Evolutionary conservation across 176 grass and related monocot genomes (phyloP).

Genomic region (Hordeum vulgare): DNA sequence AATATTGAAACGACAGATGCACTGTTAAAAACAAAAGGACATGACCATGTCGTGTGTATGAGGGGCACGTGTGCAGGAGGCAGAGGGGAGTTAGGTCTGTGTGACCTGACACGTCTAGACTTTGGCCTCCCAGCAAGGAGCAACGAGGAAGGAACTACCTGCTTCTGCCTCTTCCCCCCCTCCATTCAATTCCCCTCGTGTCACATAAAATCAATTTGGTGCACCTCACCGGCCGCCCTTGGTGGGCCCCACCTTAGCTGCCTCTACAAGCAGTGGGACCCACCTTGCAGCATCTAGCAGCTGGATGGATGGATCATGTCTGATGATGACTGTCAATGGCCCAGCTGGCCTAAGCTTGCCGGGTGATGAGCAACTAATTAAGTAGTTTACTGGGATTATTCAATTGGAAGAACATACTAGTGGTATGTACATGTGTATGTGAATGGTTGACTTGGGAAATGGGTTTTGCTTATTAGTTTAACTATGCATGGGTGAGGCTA

Average conservation of each 20-base stretch:
- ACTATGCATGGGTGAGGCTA: neutral
- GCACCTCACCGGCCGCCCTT: neutral
- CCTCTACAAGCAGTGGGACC: neutral
- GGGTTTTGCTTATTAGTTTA: neutral
- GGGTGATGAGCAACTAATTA: neutral
- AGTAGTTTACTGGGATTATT: neutral
- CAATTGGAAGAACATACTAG: neutral
- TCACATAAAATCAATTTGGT: neutral
- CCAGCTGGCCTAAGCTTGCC: neutral
- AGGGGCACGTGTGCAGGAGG: constrained; percentile 27
- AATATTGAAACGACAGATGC: neutral
- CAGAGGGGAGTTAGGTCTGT: constrained; percentile 60
- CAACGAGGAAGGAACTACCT: constrained; percentile 42
- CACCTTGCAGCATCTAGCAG: neutral
- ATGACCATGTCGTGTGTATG: neutral
- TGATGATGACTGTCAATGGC: neutral
- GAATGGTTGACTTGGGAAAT: constrained; percentile 8
- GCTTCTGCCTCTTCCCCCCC: constrained; percentile 29
- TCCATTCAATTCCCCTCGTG: neutral
- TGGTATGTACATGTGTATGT: neutral
- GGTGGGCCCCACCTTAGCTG: neutral
- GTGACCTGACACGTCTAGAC: constrained; percentile 35
- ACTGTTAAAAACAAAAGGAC: neutral
- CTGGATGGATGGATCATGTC: neutral
- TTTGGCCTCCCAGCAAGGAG: constrained; percentile 29